These are phyloP conservation scores for Tylopilus sp. DNA, from an alignment of 768 basidiomycete genomes.

Conservation along the genomic window DNA sequence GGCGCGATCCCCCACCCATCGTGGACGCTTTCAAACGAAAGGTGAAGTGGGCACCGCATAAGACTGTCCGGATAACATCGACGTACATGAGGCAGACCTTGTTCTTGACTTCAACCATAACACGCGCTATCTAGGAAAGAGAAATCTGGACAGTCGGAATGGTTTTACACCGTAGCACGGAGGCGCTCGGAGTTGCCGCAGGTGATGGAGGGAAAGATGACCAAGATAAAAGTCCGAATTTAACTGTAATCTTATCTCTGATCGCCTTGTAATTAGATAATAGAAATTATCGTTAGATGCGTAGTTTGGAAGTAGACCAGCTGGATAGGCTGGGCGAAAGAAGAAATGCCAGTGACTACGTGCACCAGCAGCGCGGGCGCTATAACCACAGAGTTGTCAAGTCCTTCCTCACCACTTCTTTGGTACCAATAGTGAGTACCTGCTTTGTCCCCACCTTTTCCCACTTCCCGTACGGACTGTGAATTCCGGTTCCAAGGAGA, in stretches of 20 bases:
- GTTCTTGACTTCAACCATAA: slow-evolving; percentile 63
- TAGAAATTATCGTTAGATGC: too few relatives aligned
- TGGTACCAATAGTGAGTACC: slow-evolving; percentile 3
- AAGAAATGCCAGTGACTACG: too few relatives aligned
- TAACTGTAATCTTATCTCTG: too few relatives aligned
- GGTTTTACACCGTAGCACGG: background rate
- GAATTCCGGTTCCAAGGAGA: slow-evolving; percentile 4
- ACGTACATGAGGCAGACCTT: slow-evolving; percentile 89
- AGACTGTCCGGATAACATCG: background rate
- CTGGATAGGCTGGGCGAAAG: too few relatives aligned
- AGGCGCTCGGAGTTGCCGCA: slow-evolving; percentile 4
- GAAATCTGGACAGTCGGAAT: slow-evolving; percentile 3
- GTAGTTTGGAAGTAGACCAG: too few relatives aligned
- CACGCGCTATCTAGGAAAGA: background rate
- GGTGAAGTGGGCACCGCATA: background rate
- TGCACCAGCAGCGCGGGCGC: too few relatives aligned
- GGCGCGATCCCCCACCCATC: slow-evolving; percentile 92
- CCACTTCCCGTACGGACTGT: slow-evolving; percentile 6
- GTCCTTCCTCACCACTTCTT: background rate
- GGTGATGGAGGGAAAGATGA: background rate
- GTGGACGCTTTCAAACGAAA: slow-evolving; percentile 60
- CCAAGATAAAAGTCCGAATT: slow-evolving; percentile 4
- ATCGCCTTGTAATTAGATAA: too few relatives aligned
- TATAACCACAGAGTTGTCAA: slow-evolving; percentile 4
- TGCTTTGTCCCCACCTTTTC: slow-evolving; percentile 4